These are phyloP conservation scores for Colletotrichum sidae DNA, from an alignment of 2,329 filamentous ascomycete species.

Conservation along the genomic window DNA sequence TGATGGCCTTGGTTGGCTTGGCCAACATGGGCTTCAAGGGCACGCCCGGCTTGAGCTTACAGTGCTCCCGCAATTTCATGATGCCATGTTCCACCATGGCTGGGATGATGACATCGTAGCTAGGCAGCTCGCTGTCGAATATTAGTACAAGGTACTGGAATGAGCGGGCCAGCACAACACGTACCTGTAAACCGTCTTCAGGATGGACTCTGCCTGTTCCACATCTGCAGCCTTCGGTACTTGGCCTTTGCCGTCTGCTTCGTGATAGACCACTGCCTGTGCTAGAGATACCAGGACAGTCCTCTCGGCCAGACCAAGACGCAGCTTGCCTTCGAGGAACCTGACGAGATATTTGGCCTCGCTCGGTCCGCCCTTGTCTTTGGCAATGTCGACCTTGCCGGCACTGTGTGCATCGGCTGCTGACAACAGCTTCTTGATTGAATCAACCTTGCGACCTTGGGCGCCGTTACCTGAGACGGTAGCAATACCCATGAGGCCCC, in stretches of 20 bases:
- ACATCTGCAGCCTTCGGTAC: constrained; percentile 80
- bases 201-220: constrained; percentile 83
- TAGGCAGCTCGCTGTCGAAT: constrained; percentile 82
- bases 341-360: constrained; percentile 95
- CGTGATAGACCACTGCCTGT: constrained; percentile 88
- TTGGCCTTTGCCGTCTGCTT: constrained; percentile 77
- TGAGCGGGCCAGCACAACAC: constrained; percentile 38
- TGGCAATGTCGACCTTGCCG: constrained; percentile 87
- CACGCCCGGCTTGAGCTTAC: constrained; percentile 92
- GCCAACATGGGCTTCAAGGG: constrained; percentile 98
- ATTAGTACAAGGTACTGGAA: constrained; percentile 46
- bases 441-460: constrained; percentile 90
- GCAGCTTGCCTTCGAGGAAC: constrained; percentile 93
- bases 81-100: constrained; percentile 90
- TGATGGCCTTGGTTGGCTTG: constrained; percentile 98
- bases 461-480: constrained; percentile 88
- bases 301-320: constrained; percentile 90
- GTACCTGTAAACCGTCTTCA: constrained; percentile 92
- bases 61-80: constrained; percentile 82
- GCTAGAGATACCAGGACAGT: constrained; percentile 91
- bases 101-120: constrained; percentile 94
- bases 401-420: constrained; percentile 80
- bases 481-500: constrained; percentile 88
- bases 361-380: constrained; percentile 92
- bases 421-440: constrained; percentile 96